Evolutionary conservation across 345 rosid species (phyloP), one percentile per base, ranked within the genome.

Genomic region (Cardiospermum halicacabum): DNA sequence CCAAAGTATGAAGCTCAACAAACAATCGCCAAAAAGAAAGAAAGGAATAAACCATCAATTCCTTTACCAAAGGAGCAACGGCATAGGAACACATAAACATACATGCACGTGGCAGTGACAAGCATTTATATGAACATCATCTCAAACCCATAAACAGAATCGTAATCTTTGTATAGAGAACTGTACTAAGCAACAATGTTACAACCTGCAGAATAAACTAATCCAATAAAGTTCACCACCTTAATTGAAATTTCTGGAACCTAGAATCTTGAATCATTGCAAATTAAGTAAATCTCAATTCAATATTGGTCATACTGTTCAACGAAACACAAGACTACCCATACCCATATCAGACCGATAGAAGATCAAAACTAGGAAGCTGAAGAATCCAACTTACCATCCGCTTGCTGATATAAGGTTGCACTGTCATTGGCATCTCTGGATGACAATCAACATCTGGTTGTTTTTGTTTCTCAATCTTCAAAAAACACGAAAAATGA

Each of bases 361-460:
- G 19, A 31, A n/a, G n/a, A 10, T 53, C 36, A 53, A 37, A 30
- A 11, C 36, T 12, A 37, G 36, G 27, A 18, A 15, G 18, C 32
- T 24, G 11, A 39, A 15, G 43, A 60, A 55, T 13, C 19, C 19
- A 62, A 59, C 77, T 77, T 77, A 87, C 99, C 89, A 74, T 80
- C 66, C 85, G 75, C 75, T 91, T 89, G 84, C 96, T 87, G 70
- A 87, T 62, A 68, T 84, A 87, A 7, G 96, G 92, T 73, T 83
- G 83, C 66, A 82, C 64, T 48, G 74, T 64, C 63, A 63, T 27
- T 66, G 90, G 79, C 77, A 72, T 77, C 62, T 80, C 82, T 25
- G 75, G 67, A 27, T 75, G 70, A 73, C 65, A 77, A 75, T 77
- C 88, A 24, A 67, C 75, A 67, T 77, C 71, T 30, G 79, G 73